Percentiles rank a stretch among this genome's conserved stretches.
Evolutionary conservation across 768 basidiomycete species (phyloP).

Genomic region (Pleurotus cornucopiae): DNA sequence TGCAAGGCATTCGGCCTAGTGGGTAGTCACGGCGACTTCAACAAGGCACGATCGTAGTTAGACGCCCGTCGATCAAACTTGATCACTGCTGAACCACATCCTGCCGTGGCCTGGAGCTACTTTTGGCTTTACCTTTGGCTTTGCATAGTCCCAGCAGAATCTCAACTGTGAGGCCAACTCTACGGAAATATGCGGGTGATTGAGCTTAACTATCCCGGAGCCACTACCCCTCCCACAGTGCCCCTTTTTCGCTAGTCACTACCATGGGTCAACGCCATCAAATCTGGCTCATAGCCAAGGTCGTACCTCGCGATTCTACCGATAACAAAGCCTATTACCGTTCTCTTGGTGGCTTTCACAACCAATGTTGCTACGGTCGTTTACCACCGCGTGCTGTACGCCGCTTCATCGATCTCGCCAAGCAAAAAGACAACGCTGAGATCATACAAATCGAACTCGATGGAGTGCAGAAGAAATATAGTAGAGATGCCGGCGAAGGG

Average conservation of each 20-base stretch:
- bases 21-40: no score
- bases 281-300: slow-evolving; percentile 32
- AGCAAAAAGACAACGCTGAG: slow-evolving; percentile 29
- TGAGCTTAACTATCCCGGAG: no score
- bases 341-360: slow-evolving; percentile 35
- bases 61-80: no score
- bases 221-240: no score
- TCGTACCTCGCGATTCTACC: slow-evolving; percentile 19
- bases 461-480: slow-evolving; percentile 26
- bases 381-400: slow-evolving; percentile 25
- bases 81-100: no score
- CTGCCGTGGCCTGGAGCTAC: no score
- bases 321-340: slow-evolving; percentile 24
- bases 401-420: slow-evolving; percentile 29
- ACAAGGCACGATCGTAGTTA: no score
- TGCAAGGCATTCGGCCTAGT: no score
- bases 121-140: no score
- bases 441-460: slow-evolving; percentile 27
- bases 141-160: no score
- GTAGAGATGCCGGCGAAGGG: slow-evolving; percentile 10
- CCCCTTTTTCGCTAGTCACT: background rate
- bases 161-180: no score
- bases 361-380: slow-evolving; percentile 34
- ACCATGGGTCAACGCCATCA: slow-evolving; percentile 39
- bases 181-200: no score